Evolutionary conservation across 768 basidiomycete genomes (phyloP).

Genomic region (Trametes meyenii): DNA sequence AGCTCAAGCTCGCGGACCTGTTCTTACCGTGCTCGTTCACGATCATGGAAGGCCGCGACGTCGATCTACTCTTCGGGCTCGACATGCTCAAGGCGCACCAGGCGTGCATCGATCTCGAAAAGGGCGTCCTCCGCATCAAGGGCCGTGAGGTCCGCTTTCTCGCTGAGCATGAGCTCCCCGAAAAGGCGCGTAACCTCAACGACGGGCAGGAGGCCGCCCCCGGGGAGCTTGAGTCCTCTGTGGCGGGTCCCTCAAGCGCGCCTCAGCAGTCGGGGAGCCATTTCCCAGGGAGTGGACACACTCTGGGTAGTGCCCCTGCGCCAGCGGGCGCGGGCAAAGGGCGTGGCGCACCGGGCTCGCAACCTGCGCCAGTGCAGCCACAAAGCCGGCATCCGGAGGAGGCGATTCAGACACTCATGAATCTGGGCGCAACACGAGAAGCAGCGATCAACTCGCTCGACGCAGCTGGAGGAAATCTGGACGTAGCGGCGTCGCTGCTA

Average conservation of each 20-base stretch:
- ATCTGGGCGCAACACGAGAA: constrained; percentile 76
- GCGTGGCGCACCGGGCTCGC: constrained; percentile 29
- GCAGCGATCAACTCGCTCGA: constrained; percentile 76
- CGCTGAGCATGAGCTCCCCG: constrained; percentile 92
- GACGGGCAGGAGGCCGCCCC: constrained; percentile 27
- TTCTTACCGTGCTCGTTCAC: constrained; percentile 90
- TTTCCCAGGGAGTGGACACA: constrained; percentile 74
- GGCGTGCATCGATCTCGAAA: constrained; percentile 91
- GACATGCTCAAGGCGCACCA: constrained; percentile 99
- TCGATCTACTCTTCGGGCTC: constrained; percentile 96
- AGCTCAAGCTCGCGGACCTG: constrained; percentile 85
- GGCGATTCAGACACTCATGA: constrained; percentile 66
- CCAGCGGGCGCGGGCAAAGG: constrained; percentile 24
- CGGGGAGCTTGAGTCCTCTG: constrained; percentile 32
- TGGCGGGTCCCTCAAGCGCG: constrained; percentile 8
- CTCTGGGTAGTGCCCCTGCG: constrained; percentile 53
- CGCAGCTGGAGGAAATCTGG: constrained; percentile 83
- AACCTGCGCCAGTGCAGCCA: constrained; percentile 20
- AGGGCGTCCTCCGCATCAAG: constrained; percentile 90
- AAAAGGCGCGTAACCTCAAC: constrained; percentile 61
- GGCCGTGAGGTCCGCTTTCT: constrained; percentile 87
- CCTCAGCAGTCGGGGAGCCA: constrained; percentile 28
- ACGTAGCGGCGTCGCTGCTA: constrained; percentile 84
- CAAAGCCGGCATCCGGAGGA: constrained; percentile 54
- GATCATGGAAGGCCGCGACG: constrained; percentile 94